These are phyloP conservation scores for Lentinula raphanica DNA, from an alignment of 768 basidiomycete genomes.

Conservation along the genomic window DNA sequence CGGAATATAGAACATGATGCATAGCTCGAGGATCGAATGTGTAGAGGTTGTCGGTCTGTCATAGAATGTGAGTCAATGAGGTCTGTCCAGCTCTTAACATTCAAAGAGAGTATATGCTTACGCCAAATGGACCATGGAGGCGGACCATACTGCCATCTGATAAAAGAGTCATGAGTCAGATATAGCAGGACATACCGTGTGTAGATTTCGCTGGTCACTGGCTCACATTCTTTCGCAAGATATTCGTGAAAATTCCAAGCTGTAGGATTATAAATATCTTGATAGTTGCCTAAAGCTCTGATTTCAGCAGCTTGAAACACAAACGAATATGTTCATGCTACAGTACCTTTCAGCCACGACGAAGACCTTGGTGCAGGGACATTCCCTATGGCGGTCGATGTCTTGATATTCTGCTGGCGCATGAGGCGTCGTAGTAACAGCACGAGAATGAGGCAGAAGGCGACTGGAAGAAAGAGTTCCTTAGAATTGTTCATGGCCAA, in stretches of 20 bases:
- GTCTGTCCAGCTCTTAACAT: no score
- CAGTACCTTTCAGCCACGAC: not conserved
- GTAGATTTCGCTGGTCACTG: not conserved
- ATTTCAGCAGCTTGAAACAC: not conserved
- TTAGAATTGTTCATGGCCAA: no score
- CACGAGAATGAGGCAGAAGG: not conserved
- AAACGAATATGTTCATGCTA: not conserved
- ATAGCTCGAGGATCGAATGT: constrained; percentile 1
- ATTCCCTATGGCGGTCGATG: not conserved
- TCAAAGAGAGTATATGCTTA: not conserved
- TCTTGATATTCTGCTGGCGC: not conserved
- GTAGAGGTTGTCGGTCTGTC: not conserved
- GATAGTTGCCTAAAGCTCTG: not conserved
- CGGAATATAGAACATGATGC: constrained; percentile 1
- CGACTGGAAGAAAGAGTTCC: no score
- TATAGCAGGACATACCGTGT: not conserved
- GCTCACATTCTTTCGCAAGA: not conserved
- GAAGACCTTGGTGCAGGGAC: not conserved
- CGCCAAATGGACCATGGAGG: not conserved
- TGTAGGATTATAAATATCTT: not conserved
- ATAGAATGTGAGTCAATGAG: no score
- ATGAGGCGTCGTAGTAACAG: not conserved
- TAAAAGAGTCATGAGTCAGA: not conserved
- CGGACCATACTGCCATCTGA: not conserved
- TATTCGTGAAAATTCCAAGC: not conserved